phyloP scores from a whole-genome alignment of 495 filamentous ascomycete genomes.

The Neurospora intermedia region DNA sequence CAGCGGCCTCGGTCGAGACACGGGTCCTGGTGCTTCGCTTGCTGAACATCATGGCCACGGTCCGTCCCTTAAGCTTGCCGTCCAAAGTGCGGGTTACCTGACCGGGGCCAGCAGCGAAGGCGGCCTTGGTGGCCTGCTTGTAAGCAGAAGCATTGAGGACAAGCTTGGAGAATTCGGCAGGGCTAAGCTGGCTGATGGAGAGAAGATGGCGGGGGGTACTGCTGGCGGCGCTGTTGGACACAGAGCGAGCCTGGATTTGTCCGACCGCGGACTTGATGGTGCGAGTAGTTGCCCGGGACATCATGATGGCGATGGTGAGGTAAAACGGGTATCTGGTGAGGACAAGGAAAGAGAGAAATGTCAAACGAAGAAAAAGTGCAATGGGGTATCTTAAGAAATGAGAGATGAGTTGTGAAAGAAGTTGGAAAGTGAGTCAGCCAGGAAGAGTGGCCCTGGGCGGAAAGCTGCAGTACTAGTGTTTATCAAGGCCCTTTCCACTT shows the following conservation, averaged over 20 bases:
- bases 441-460: neutral
- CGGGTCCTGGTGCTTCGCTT: slow-evolving; percentile 90
- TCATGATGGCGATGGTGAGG: slow-evolving; percentile 8
- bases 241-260: slow-evolving; percentile 15
- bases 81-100: slow-evolving; percentile 40
- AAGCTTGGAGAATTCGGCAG: slow-evolving; percentile 66
- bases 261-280: slow-evolving; percentile 14
- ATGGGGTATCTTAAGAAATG: neutral
- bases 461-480: neutral
- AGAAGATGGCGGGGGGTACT: slow-evolving; percentile 65
- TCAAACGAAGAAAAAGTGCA: neutral
- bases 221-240: slow-evolving; percentile 13
- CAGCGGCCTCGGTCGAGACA: slow-evolving; percentile 82
- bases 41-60: slow-evolving; percentile 90
- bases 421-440: neutral
- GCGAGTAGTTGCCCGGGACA: slow-evolving; percentile 16
- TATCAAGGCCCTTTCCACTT: neutral
- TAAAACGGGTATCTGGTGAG: neutral
- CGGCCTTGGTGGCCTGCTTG: slow-evolving; percentile 70
- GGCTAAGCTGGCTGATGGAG: slow-evolving; percentile 75
- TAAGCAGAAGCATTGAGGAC: slow-evolving; percentile 68
- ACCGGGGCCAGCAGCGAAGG: slow-evolving; percentile 30
- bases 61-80: slow-evolving; percentile 50
- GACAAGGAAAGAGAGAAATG: neutral
- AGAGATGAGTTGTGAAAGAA: neutral